These are phyloP conservation scores for Salmacisia buchloeana DNA, from an alignment of 1,284 basidiomycete species.

Conservation along the genomic window DNA sequence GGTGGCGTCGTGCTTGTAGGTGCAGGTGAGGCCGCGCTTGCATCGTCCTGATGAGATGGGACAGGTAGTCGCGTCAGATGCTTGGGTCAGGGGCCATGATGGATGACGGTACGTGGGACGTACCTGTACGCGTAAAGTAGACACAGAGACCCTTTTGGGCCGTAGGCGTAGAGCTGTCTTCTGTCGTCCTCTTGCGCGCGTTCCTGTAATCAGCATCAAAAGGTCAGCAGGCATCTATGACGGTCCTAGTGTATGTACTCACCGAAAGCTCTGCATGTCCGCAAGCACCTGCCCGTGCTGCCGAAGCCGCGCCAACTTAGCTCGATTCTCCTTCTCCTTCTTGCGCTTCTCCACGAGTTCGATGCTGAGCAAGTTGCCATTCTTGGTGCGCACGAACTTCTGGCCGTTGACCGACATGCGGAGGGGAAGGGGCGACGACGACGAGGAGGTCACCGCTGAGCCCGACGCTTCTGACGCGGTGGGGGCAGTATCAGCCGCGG, in stretches of 20 bases:
- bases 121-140: conserved; percentile 39
- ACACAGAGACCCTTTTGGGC: conserved; percentile 28
- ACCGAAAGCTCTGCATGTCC: conserved; percentile 8
- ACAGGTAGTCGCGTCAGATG: background rate
- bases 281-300: background rate
- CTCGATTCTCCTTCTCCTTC: conserved; percentile 24
- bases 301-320: conserved; percentile 24
- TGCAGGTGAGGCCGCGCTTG: conserved; percentile 42
- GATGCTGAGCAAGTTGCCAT: conserved; percentile 52
- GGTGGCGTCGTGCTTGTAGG: conserved; percentile 38
- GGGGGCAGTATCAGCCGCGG: too few relatives aligned
- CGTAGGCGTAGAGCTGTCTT: background rate
- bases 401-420: conserved; percentile 50
- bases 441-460: too few relatives aligned
- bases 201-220: background rate
- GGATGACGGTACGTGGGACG: conserved; percentile 1
- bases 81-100: background rate
- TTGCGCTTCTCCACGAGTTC: conserved; percentile 38
- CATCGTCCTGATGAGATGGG: conserved; percentile 25
- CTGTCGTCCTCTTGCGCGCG: background rate
- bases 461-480: too few relatives aligned
- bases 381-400: conserved; percentile 51
- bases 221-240: background rate
- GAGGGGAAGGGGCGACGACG: too few relatives aligned
- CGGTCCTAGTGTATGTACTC: background rate